phyloP scores from a whole-genome alignment of 345 rosid species.

The Linum tenue region DNA sequence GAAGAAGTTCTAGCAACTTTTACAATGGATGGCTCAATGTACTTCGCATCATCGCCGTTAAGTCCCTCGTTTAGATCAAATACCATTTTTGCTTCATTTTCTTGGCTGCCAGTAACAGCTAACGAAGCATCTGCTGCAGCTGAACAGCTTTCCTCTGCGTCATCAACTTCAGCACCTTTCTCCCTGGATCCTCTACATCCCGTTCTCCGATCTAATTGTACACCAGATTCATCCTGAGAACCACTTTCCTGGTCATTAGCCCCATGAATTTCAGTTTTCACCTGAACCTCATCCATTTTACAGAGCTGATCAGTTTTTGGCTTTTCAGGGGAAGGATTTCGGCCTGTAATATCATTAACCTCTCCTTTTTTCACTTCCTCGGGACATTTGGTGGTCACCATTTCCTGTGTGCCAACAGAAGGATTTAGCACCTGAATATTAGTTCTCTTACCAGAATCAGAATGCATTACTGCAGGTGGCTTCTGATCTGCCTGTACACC shows the following conservation, averaged over 20 bases:
- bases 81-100: conserved; percentile 47
- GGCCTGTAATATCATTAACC: conserved; percentile 13
- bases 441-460: conserved; percentile 23
- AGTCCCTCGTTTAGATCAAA: conserved; percentile 89
- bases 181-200: conserved; percentile 27
- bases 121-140: conserved; percentile 20
- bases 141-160: conserved; percentile 35
- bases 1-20: conserved; percentile 25
- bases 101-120: conserved; percentile 25
- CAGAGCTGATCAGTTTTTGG: conserved; percentile 22
- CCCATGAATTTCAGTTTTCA: conserved; percentile 22
- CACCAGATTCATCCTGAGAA: conserved; percentile 12
- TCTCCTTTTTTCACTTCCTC: conserved; percentile 27
- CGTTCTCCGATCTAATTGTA: conserved; percentile 20
- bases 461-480: conserved; percentile 15
- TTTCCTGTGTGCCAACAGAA: conserved; percentile 21
- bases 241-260: conserved; percentile 13
- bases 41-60: conserved; percentile 43
- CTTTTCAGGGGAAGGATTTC: conserved; percentile 16
- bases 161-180: conserved; percentile 31
- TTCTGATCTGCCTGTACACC: conserved; percentile 22
- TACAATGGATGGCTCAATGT: conserved; percentile 32
- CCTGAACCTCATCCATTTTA: conserved; percentile 27
- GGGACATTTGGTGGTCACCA: conserved; percentile 6
- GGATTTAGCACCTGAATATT: conserved; percentile 15